phyloP scores from a whole-genome alignment of 1,284 basidiomycete genomes.

The Pseudozyma sp. region DNA sequence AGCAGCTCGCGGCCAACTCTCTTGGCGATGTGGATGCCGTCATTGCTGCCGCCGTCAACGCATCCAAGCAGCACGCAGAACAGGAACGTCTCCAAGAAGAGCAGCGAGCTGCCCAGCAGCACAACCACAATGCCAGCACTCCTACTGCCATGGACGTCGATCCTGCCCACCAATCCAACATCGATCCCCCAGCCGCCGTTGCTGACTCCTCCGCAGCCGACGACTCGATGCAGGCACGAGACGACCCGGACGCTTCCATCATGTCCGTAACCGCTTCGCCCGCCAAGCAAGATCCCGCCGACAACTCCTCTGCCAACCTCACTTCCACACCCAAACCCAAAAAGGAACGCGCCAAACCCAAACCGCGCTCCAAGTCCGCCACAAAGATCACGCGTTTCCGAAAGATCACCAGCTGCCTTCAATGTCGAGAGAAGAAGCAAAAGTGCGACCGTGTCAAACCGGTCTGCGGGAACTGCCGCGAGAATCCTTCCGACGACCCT shows the following conservation, averaged over 20 bases:
- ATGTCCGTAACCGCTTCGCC: conserved; percentile 32
- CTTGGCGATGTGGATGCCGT: conserved; percentile 47
- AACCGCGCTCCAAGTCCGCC: conserved; percentile 50
- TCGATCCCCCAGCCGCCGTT: conserved; percentile 33
- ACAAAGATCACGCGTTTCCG: conserved; percentile 62
- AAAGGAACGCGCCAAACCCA: conserved; percentile 55
- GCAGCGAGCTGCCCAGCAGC: conserved; percentile 21
- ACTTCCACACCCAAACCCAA: conserved; percentile 40
- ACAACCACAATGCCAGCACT: conserved; percentile 3
- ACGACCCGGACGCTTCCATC: conserved; percentile 44
- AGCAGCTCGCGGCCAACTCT: conserved; percentile 29
- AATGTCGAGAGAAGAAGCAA: conserved; percentile 62
- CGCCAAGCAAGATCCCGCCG: conserved; percentile 24
- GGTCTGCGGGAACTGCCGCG: conserved; percentile 56
- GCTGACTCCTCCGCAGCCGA: conserved; percentile 22
- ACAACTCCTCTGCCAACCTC: conserved; percentile 20
- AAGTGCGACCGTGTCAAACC: conserved; percentile 63
- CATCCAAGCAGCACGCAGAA: conserved; percentile 40
- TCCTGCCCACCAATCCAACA: conserved; percentile 27
- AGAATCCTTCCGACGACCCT: conserved; percentile 46
- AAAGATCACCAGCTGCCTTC: conserved; percentile 60
- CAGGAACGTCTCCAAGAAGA: conserved; percentile 36
- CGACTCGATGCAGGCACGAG: conserved; percentile 21
- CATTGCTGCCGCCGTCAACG: conserved; percentile 46
- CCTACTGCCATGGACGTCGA: conserved; percentile 29